Conservation (phyloP, 2,329 filamentous ascomycete species). For the Alternaria alternata region DNA sequence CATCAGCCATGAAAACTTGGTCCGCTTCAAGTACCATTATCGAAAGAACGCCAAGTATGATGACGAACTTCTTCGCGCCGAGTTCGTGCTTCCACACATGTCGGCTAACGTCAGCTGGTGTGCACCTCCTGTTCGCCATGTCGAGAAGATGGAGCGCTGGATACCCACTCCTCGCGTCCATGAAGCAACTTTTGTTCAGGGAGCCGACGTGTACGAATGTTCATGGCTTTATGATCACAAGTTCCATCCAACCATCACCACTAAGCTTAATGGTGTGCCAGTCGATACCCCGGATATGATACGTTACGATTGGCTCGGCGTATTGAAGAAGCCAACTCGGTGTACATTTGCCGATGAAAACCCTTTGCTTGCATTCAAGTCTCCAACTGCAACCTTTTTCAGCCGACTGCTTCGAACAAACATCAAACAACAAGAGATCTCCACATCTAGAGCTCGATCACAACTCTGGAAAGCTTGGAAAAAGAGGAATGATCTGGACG, state of each 20-base stretch:
- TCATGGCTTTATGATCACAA: conserved; percentile 54
- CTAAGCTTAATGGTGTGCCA: conserved; percentile 58
- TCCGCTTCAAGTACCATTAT: conserved; percentile 64
- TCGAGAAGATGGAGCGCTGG: conserved; percentile 62
- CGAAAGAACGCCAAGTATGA: conserved; percentile 62
- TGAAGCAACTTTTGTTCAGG: conserved; percentile 63
- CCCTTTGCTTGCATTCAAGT: conserved; percentile 59
- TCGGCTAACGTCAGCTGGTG: conserved; percentile 64
- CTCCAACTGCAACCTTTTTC: conserved; percentile 44
- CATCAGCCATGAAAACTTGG: conserved; percentile 60
- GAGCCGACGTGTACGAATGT: conserved; percentile 61
- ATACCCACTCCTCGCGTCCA: conserved; percentile 64
- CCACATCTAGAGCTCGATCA: conserved; percentile 49
- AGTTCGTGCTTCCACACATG: conserved; percentile 63
- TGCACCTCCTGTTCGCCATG: conserved; percentile 59
- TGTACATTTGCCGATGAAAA: conserved; percentile 59
- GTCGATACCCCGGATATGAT: conserved; percentile 65
- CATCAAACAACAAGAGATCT: conserved; percentile 50
- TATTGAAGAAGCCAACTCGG: conserved; percentile 50
- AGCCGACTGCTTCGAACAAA: conserved; percentile 49
- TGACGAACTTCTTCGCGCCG: conserved; percentile 64
- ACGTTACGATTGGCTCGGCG: conserved; percentile 54
- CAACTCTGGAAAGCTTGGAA: conserved; percentile 54
- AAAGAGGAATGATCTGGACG: conserved; percentile 49
- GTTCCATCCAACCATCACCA: conserved; percentile 51